Conservation (phyloP, 352 stramenopile species). For the Phytophthora niederhauseri region DNA sequence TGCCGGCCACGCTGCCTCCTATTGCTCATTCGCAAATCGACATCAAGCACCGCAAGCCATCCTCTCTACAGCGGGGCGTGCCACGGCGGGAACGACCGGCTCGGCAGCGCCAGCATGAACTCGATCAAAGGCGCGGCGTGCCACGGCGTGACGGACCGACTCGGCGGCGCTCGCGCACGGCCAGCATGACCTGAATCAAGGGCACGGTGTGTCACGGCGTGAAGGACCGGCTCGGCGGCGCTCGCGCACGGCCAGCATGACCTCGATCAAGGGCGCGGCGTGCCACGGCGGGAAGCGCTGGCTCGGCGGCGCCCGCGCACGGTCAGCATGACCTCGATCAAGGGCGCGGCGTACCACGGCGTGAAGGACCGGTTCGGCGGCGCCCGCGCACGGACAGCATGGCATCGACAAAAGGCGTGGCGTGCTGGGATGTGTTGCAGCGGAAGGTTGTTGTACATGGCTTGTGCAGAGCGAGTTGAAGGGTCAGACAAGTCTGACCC, state of each 20-base stretch:
- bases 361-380: neutral
- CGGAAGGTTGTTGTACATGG: neutral
- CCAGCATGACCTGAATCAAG: no score
- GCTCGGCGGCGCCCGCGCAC: neutral
- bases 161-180: no score
- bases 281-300: neutral
- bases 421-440: no score
- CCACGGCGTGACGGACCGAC: no score
- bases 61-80: neutral
- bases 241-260: no score
- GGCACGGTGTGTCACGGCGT: no score
- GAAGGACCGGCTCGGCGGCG: no score
- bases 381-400: neutral
- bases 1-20: no score
- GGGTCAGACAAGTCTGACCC: neutral
- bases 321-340: neutral
- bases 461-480: conserved; percentile 2
- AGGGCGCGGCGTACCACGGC: neutral
- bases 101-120: no score
- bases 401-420: no score
- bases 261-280: no score
- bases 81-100: neutral
- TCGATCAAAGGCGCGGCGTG: no score
- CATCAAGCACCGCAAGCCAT: neutral
- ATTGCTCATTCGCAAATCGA: neutral